These are phyloP conservation scores for Saccharomycopsis javanensis DNA, from an alignment of 805 yeast species.

Conservation along the genomic window DNA sequence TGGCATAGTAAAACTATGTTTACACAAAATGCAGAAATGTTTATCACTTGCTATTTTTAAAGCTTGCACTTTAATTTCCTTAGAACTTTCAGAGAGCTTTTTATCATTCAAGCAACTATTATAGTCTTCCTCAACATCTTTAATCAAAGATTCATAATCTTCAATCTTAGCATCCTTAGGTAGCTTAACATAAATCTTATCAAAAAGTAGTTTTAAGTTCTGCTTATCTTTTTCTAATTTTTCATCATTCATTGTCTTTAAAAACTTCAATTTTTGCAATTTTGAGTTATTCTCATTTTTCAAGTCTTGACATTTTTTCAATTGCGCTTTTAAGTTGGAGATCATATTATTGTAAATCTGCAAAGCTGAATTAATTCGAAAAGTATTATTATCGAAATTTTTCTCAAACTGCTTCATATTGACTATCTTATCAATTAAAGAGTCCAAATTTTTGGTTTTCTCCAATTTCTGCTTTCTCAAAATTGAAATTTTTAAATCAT, in stretches of 20 bases:
- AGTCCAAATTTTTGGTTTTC: conserved; percentile 26
- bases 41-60: conserved; percentile 47
- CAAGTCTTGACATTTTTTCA: conserved; percentile 11
- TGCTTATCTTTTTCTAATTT: conserved; percentile 17
- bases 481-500: conserved; percentile 43
- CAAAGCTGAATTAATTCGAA: neutral
- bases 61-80: conserved; percentile 63
- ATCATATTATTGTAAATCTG: neutral
- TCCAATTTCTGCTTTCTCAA: conserved; percentile 31
- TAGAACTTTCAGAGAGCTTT: conserved; percentile 60
- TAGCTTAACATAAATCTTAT: conserved; percentile 24
- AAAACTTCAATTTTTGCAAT: conserved; percentile 12
- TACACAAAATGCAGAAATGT: conserved; percentile 64
- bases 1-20: conserved; percentile 44
- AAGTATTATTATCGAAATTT: neutral
- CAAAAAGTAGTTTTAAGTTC: conserved; percentile 16
- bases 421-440: conserved; percentile 24
- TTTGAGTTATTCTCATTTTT: conserved; percentile 21
- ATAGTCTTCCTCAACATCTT: conserved; percentile 53
- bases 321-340: conserved; percentile 14
- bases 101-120: conserved; percentile 52
- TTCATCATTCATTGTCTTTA: conserved; percentile 11
- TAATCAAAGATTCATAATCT: conserved; percentile 40
- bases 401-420: conserved; percentile 24
- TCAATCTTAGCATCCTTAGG: conserved; percentile 35